Percentiles rank a stretch among this genome's conserved stretches.
These are phyloP conservation scores for Phycomyces nitens DNA, from an alignment of 192 early-diverging fungal species.

Conservation along the genomic window DNA sequence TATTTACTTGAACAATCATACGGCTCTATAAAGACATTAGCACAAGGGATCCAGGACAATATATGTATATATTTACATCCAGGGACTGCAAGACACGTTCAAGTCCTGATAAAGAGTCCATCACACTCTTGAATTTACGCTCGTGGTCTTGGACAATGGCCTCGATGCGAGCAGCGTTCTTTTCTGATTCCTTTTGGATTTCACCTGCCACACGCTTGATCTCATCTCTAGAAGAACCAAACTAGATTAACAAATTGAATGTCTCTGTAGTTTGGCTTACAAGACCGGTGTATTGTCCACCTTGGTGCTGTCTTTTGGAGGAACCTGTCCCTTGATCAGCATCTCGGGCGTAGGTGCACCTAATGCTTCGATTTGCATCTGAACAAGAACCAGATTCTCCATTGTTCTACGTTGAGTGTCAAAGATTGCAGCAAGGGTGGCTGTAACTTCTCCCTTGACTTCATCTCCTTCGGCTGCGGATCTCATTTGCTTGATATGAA, in stretches of 20 bases:
- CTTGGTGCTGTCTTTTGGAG: background rate
- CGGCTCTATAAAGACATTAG: conserved; percentile 5
- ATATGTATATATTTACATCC: conserved; percentile 17
- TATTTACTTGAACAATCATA: conserved; percentile 11
- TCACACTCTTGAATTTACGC: conserved; percentile 9
- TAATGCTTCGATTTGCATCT: conserved; percentile 29
- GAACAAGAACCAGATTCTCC: conserved; percentile 19
- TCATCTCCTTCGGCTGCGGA: conserved; percentile 6
- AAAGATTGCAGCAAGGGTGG: conserved; percentile 12
- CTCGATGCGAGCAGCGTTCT: background rate
- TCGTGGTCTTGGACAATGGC: conserved; percentile 15
- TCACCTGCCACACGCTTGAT: background rate
- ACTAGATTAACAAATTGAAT: too few species aligned
- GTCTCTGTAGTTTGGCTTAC: background rate
- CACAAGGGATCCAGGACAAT: background rate
- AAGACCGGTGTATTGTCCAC: background rate
- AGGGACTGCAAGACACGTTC: conserved; percentile 11
- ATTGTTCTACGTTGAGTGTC: conserved; percentile 26
- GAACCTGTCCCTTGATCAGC: background rate
- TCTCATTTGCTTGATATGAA: conserved; percentile 20
- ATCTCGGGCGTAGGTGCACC: conserved; percentile 29
- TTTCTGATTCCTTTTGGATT: conserved; percentile 1
- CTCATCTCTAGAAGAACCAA: background rate
- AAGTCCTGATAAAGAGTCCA: conserved; percentile 2
- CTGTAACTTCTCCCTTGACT: conserved; percentile 4